Evolutionary conservation across 495 filamentous ascomycete genomes (phyloP).

Genomic region (Glutinoglossum americanum): DNA sequence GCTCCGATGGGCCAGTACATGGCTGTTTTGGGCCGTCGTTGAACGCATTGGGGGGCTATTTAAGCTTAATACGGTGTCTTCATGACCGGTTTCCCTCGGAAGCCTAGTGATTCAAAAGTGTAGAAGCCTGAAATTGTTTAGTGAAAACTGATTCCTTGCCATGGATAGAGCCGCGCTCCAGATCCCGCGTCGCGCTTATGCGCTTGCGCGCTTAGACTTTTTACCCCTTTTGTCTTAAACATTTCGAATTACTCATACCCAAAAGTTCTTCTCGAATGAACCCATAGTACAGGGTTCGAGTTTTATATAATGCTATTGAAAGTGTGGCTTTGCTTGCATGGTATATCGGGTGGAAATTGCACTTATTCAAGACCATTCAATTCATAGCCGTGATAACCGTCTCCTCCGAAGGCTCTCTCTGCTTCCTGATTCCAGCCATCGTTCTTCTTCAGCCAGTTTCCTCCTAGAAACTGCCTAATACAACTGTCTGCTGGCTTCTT

Average conservation of each 20-base stretch:
- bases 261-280: background rate
- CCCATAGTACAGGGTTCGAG: background rate
- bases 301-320: background rate
- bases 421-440: conserved; percentile 16
- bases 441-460: conserved; percentile 24
- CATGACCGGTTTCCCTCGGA: background rate
- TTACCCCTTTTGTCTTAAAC: no score
- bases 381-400: conserved; percentile 23
- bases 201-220: background rate
- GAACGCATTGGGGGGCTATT: background rate
- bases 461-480: conserved; percentile 28
- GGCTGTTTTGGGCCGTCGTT: conserved; percentile 15
- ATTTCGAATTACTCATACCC: background rate
- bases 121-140: background rate
- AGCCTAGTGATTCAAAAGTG: background rate
- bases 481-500: conserved; percentile 28
- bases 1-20: conserved; percentile 98
- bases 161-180: background rate
- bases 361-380: conserved; percentile 5
- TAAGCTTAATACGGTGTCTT: background rate
- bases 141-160: background rate
- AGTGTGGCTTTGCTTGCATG: background rate
- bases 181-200: background rate
- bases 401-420: conserved; percentile 21
- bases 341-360: background rate